Base-by-base conservation (phyloP, 306 rosid species). In the Vigna unguiculata region DNA sequence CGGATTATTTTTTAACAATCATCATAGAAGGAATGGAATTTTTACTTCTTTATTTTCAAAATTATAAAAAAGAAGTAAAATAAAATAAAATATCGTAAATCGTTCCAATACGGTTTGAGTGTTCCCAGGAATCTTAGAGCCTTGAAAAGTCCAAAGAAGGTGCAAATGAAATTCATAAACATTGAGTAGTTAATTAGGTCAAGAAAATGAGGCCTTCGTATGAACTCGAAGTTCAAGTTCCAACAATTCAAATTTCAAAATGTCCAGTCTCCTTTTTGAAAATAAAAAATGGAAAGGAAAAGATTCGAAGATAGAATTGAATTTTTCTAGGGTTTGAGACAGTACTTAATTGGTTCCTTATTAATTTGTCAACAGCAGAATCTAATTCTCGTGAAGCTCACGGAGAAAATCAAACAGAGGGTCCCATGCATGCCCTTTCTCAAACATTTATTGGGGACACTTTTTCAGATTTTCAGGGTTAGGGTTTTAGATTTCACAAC, bases 301-400 rank as follows among this genome's bases (percentile, higher is more conserved):
- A 20, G 61, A 58, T 48, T 13, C 3, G 49, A 40, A 40, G 57
- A 11, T 38, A 41, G 69, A 61, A 53, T 74, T 80, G 83, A 77
- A 72, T 40, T n/a, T 57, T 13, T 15, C 15, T 22, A 53, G 22
- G 63, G 48, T 49, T 58, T 75, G 68, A 38, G 64, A 49, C n/a
- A 48, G 49, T 6, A 25, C 4, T 25, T n/a, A 71, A 40, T 2
- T 40, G 45, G 65, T 75, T 78, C 74, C 85, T 78, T 49, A 15
- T 78, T 49, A 15, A 13, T 17, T 82, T 68, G 79, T 83, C 79
- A 83, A 80, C 85, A 72, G 48, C 60, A 20, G 81, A 80, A 83
- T 73, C 75, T 24, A 46, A 67, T 76, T 83, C 83, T 71, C 24
- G 62, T 40, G 76, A 47, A 5, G 12, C 7, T 36, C 72, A 38